Percentiles rank a stretch among this genome's conserved stretches.
Conservation (phyloP, 306 rosid genomes). For the Casuarina cunninghamiana region DNA sequence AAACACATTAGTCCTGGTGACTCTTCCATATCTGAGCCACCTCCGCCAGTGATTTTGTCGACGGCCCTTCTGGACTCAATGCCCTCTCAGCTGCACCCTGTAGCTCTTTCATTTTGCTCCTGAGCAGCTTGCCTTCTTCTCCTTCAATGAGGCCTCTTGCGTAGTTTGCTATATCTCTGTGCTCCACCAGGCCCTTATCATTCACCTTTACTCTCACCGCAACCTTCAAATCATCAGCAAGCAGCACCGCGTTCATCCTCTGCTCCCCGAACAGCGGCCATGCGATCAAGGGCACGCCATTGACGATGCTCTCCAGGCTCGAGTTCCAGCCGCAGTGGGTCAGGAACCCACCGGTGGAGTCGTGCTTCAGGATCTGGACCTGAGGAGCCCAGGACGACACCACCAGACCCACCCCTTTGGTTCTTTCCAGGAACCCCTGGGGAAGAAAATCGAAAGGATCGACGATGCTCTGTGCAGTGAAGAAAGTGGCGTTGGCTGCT, state of each 20-base stretch:
- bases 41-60: conserved; percentile 1
- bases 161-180: background rate
- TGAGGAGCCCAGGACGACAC: background rate
- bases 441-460: background rate
- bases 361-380: background rate
- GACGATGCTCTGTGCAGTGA: background rate
- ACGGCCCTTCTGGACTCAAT: background rate
- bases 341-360: background rate
- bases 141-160: background rate
- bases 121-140: background rate
- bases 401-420: background rate
- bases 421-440: background rate
- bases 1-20: too few relatives aligned
- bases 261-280: background rate
- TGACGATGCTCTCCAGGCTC: background rate
- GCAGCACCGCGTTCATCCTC: background rate
- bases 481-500: conserved; percentile 10
- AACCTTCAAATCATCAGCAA: conserved; percentile 5
- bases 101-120: background rate
- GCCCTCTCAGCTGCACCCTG: background rate
- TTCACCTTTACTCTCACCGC: background rate
- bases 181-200: background rate
- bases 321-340: background rate
- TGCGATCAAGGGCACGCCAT: background rate
- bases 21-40: conserved; percentile 14